Evolutionary conservation across 257 asterid genomes (phyloP).

Genomic region (Echites panduratus): DNA sequence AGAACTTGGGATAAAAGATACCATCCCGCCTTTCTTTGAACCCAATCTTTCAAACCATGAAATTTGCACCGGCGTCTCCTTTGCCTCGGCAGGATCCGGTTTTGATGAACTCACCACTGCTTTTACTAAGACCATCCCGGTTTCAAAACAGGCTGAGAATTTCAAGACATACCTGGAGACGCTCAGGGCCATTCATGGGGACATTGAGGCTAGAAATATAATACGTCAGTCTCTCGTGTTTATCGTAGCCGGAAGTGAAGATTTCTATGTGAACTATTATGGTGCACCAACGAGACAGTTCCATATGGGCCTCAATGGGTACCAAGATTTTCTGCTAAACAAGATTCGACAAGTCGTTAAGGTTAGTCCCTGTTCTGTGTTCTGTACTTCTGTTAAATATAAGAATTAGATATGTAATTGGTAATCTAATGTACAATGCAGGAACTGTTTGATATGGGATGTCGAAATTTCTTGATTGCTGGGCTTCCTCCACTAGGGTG

Average conservation of each 20-base stretch:
- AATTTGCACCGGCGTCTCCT: slow-evolving; percentile 21
- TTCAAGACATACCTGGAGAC: slow-evolving; percentile 11
- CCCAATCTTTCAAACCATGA: slow-evolving; percentile 6
- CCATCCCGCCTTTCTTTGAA: slow-evolving; percentile 25
- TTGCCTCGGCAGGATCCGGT: slow-evolving; percentile 32
- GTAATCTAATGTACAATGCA: background rate
- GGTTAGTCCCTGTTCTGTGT: slow-evolving; percentile 14
- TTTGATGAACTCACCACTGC: slow-evolving; percentile 22
- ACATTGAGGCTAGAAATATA: slow-evolving; percentile 9
- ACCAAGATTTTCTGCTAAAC: slow-evolving; percentile 19
- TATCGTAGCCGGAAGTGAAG: slow-evolving; percentile 20
- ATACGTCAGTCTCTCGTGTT: slow-evolving; percentile 11
- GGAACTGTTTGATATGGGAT: slow-evolving; percentile 15
- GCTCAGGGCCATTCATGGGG: slow-evolving; percentile 9
- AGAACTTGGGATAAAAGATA: slow-evolving; percentile 13
- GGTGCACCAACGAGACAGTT: slow-evolving; percentile 6
- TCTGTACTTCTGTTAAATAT: too few species aligned
- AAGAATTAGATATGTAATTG: too few species aligned
- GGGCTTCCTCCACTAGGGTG: slow-evolving; percentile 33
- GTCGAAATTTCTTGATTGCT: slow-evolving; percentile 21
- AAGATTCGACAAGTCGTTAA: slow-evolving; percentile 15
- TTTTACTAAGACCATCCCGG: slow-evolving; percentile 11
- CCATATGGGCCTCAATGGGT: slow-evolving; percentile 5
- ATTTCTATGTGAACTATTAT: slow-evolving; percentile 14
- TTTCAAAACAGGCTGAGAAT: slow-evolving; percentile 13